Base-by-base conservation (phyloP, 208 protist species). In the Acanthamoeba comandoni region DNA sequence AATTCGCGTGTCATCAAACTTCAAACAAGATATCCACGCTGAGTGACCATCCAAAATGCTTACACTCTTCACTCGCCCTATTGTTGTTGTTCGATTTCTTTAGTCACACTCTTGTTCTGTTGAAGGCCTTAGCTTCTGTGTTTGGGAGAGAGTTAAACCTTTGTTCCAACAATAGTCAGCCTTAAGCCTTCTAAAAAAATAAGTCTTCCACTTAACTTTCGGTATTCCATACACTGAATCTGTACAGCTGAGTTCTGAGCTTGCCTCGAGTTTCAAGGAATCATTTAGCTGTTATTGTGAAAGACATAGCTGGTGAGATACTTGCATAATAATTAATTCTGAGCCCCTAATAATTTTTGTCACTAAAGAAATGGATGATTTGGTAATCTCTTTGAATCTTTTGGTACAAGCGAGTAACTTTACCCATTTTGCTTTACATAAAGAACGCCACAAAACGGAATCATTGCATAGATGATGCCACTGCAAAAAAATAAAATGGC, bases 381-480 rank as follows among this genome's bases (percentile, higher is more conserved):
- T n/a, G n/a, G n/a, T n/a, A n/a, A n/a, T n/a, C n/a, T n/a, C n/a
- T n/a, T n/a, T n/a, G n/a, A n/a, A n/a, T n/a, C n/a, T n/a, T n/a
- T n/a, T n/a, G n/a, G n/a, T n/a, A n/a, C n/a, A n/a, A n/a, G n/a
- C n/a, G n/a, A n/a, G 17, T 12, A 15, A 24, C 11, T 29, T 22
- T 22, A 82, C 71, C 71, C 71, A 82, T 15, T 60, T 1, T 11
- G 3, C 0, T 17, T 60, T 82, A 53, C 62, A 82, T 24, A 60
- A 82, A 24, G 71, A 35, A 8, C 71, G 71, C 71, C 71, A 82
- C 15, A 82, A 53, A 2, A 82, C 26, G 11, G 71, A 53, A 60
- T 82, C 71, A 7, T 82, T 53, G 71, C 71, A 82, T 53, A 82
- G 31, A 53, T 64, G 71, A 1, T 53, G 39, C 71, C 71, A 82